Conservation (phyloP, 371 early-diverging fungal genomes). For the Apophysomyces elegans region DNA sequence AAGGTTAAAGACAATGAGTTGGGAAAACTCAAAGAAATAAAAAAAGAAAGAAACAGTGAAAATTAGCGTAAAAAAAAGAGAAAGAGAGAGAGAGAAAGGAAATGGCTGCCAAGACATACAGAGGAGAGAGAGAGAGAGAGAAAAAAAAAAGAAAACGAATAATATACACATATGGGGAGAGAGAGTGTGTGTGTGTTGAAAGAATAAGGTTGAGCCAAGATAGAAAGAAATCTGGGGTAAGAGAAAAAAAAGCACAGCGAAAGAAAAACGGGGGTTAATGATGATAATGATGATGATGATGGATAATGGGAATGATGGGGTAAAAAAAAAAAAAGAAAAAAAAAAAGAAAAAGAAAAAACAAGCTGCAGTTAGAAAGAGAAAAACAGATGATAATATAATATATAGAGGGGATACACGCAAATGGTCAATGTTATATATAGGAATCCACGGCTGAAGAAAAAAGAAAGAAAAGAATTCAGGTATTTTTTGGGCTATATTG, state of each 20-base stretch:
- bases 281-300: too few species aligned
- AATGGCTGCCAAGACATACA: background rate
- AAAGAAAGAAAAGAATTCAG: background rate
- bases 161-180: slow-evolving; percentile 6
- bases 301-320: too few species aligned
- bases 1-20: background rate
- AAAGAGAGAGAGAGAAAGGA: background rate
- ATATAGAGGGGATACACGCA: background rate
- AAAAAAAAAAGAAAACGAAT: background rate
- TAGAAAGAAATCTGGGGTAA: too few species aligned
- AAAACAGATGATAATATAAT: background rate
- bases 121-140: background rate
- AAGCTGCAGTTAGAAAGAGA: background rate
- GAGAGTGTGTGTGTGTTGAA: too few species aligned
- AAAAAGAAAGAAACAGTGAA: background rate
- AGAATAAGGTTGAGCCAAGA: too few species aligned
- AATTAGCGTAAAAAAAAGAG: background rate
- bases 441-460: background rate
- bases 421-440: background rate
- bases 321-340: too few species aligned
- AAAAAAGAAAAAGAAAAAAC: too few species aligned
- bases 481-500: background rate
- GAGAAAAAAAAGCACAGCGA: too few species aligned
- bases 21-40: background rate
- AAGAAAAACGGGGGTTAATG: too few species aligned